Evolutionary conservation across 148 eudicot species (phyloP), one percentile per base, ranked within the genome.

Genomic region (Fagopyrum esculentum): DNA sequence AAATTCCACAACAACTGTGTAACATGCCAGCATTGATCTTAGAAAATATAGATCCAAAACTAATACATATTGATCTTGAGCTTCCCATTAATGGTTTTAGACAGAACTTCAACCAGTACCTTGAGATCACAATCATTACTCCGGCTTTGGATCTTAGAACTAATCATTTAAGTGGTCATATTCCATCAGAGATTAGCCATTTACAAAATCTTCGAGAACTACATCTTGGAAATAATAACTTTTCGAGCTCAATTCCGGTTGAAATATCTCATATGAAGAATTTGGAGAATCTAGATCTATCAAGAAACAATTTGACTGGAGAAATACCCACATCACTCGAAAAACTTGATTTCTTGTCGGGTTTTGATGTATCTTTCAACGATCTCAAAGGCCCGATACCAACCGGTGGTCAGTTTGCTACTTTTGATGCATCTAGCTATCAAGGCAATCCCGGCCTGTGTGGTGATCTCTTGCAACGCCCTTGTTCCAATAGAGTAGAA

Each of bases 241-340:
- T 93, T 80, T 78, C 84, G 8, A 90, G 98, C 69, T 80, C 45
- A 81, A 93, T 93, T 71, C 98, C 97, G 2, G 77, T 79, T 45
- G 80, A 86, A 66, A 73, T 91, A 78, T 88, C 98, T 47, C 85
- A 85, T 55, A 84, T 93, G 61, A 84, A 82, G 5, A 89, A 85
- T 80, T 80, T 93, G 73, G 92, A 86, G 77, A 51, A 10, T 47
- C 82, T 93, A 60, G 83, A 64, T 82, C 26, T 22, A 22, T 22
- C 26, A 22, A 22, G 26, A 22, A 22, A 22, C 26, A 22, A 22
- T 22, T 22, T 93, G 43, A 75, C 92, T 0, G 98, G 98, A 77
- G 80, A 84, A 80, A 87, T 93, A 45, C 98, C 98, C 15, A 13
- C 83, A 44, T 88, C 96, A 3, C 87, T 93, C 48, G 77, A 47